A percentile compares a stretch with the other conserved stretches of the same genome.
These are phyloP conservation scores for Aureococcus anophagefferens DNA, from an alignment of 108 stramenopile genomes.

Conservation along the genomic window DNA sequence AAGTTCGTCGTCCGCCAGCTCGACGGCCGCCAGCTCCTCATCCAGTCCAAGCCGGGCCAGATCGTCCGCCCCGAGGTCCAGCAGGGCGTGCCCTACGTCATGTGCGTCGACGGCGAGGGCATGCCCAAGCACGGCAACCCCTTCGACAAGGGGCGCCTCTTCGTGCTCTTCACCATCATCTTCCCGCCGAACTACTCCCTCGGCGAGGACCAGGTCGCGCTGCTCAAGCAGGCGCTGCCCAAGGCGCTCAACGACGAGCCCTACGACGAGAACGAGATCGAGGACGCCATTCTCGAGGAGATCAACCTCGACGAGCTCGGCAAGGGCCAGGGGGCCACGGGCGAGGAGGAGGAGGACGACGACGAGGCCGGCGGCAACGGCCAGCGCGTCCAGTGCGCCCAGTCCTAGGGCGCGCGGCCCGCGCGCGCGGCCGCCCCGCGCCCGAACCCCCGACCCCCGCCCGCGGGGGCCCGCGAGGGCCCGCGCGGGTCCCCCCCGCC, in stretches of 20 bases:
- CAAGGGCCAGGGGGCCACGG: conserved; percentile 7
- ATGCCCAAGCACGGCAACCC: conserved; percentile 89
- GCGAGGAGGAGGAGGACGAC: conserved; percentile 11
- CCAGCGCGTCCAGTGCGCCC: conserved; percentile 23
- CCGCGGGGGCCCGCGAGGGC: no score
- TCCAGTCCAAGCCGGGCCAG: conserved; percentile 77
- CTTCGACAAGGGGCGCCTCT: conserved; percentile 86
- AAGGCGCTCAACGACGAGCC: conserved; percentile 9
- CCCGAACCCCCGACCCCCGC: no score
- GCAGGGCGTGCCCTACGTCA: conserved; percentile 60
- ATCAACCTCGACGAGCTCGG: conserved; percentile 31
- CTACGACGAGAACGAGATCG: conserved; percentile 39
- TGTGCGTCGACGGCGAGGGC: conserved; percentile 81
- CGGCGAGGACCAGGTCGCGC: conserved; percentile 25
- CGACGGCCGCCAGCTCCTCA: conserved; percentile 74
- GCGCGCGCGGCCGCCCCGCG: no score
- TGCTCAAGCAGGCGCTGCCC: conserved; percentile 19
- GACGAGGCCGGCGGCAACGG: conserved; percentile 13
- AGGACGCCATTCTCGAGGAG: conserved; percentile 10
- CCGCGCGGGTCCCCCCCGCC: no score
- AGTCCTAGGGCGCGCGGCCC: conserved; percentile 14
- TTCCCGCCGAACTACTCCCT: conserved; percentile 67
- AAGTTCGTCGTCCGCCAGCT: conserved; percentile 77
- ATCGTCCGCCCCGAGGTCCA: conserved; percentile 65
- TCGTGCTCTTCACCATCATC: conserved; percentile 77